Percentiles rank a stretch among this genome's conserved stretches.
Conservation (phyloP, 2,329 filamentous ascomycete genomes). For the Fusarium sp. region DNA sequence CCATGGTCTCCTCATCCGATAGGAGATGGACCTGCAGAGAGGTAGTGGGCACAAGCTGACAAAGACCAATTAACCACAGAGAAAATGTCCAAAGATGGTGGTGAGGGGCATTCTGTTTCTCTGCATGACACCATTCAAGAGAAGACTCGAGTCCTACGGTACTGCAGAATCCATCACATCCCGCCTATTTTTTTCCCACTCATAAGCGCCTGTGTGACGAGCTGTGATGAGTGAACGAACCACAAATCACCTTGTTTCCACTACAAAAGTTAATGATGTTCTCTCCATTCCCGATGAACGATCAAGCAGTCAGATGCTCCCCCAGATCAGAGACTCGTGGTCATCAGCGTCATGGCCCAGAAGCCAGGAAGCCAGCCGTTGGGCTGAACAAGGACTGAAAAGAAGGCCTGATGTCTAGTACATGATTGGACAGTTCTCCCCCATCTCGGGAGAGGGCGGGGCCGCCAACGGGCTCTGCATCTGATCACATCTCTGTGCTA, state of each 20-base stretch:
- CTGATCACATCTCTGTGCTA: constrained; percentile 30
- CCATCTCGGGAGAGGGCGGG: constrained; percentile 32
- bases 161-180: constrained; percentile 31
- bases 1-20: constrained; percentile 35
- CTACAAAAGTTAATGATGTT: not conserved
- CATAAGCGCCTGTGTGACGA: constrained; percentile 35
- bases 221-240: constrained; percentile 11
- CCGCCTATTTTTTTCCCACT: constrained; percentile 15
- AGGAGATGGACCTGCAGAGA: constrained; percentile 40
- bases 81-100: constrained; percentile 20
- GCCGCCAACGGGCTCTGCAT: constrained; percentile 31
- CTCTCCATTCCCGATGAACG: not conserved
- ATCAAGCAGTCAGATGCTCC: constrained; percentile 33
- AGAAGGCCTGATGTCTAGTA: not conserved
- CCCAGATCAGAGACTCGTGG: constrained; percentile 31
- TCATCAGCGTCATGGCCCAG: constrained; percentile 31
- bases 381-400: constrained; percentile 9
- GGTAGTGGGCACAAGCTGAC: constrained; percentile 20
- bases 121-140: constrained; percentile 45
- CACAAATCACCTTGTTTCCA: constrained; percentile 16
- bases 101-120: constrained; percentile 32
- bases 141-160: constrained; percentile 25
- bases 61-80: constrained; percentile 27
- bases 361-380: constrained; percentile 10
- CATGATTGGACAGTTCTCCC: constrained; percentile 23